phyloP scores from a whole-genome alignment of 805 yeast species.

The Wickerhamiella siamensis region DNA sequence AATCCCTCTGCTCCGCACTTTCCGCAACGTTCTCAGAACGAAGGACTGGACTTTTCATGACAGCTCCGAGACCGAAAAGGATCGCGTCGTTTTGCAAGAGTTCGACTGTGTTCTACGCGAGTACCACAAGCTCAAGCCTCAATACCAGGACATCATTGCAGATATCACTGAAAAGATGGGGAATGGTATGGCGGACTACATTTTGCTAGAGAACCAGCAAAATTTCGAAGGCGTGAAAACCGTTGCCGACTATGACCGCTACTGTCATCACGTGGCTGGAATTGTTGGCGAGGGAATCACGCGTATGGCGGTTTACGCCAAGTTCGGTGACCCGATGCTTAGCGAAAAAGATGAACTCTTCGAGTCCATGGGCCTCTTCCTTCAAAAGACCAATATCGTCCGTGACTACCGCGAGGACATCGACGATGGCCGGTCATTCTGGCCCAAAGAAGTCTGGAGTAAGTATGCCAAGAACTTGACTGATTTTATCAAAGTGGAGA shows the following conservation, averaged over 20 bases:
- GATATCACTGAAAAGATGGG: conserved; percentile 83
- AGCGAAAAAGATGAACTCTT: conserved; percentile 42
- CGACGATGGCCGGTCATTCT: conserved; percentile 82
- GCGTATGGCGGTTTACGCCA: conserved; percentile 60
- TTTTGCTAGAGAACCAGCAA: conserved; percentile 52
- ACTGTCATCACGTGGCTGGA: conserved; percentile 97
- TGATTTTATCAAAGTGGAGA: conserved; percentile 41
- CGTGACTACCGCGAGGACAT: conserved; percentile 90
- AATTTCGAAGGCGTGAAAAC: conserved; percentile 69
- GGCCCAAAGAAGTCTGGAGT: conserved; percentile 92
- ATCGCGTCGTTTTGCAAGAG: conserved; percentile 65
- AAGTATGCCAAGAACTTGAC: conserved; percentile 51
- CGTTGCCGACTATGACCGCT: conserved; percentile 67
- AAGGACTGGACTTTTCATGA: conserved; percentile 75
- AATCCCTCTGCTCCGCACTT: conserved; percentile 56
- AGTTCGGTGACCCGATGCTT: conserved; percentile 44
- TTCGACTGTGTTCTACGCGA: conserved; percentile 58
- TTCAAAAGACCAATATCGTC: conserved; percentile 92
- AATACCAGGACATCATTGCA: conserved; percentile 62
- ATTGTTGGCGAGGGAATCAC: conserved; percentile 94
- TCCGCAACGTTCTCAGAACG: conserved; percentile 43
- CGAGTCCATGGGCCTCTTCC: conserved; percentile 84
- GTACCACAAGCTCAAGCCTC: conserved; percentile 56
- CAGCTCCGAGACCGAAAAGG: conserved; percentile 57
- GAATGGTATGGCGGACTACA: conserved; percentile 93